These are phyloP conservation scores for Neobulgaria alba DNA, from an alignment of 2,329 filamentous ascomycete genomes.

Conservation along the genomic window DNA sequence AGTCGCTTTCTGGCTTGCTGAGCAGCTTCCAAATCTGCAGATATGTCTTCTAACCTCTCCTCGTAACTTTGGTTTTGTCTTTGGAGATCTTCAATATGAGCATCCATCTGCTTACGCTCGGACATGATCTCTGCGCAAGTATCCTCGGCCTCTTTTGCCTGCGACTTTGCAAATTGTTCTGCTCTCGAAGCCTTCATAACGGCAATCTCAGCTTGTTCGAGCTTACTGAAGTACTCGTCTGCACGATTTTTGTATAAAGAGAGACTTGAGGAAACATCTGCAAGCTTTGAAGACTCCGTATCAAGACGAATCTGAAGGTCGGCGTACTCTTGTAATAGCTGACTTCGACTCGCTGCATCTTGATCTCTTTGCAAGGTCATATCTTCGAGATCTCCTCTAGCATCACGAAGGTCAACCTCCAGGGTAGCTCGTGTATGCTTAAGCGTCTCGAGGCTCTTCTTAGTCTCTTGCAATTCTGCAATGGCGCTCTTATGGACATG, in stretches of 20 bases:
- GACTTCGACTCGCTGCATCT: conserved; percentile 76
- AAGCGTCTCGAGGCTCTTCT: conserved; percentile 77
- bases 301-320: conserved; percentile 91
- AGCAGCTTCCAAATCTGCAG: conserved; percentile 78
- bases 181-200: conserved; percentile 87
- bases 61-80: conserved; percentile 83
- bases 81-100: conserved; percentile 79
- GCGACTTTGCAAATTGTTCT: conserved; percentile 87
- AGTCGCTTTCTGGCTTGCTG: conserved; percentile 87
- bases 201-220: conserved; percentile 93
- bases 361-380: conserved; percentile 72
- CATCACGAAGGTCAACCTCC: conserved; percentile 82
- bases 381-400: conserved; percentile 75
- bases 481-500: conserved; percentile 80
- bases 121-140: conserved; percentile 84
- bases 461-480: conserved; percentile 76
- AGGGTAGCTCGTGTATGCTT: conserved; percentile 70
- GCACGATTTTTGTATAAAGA: conserved; percentile 84
- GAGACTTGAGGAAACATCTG: conserved; percentile 76
- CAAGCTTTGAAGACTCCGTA: conserved; percentile 74
- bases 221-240: conserved; percentile 93
- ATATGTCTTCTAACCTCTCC: conserved; percentile 83
- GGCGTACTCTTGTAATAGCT: conserved; percentile 84
- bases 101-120: conserved; percentile 84
- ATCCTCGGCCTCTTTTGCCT: conserved; percentile 85